Base-by-base conservation (phyloP, 306 rosid genomes). In the Cicer cuneatum region DNA sequence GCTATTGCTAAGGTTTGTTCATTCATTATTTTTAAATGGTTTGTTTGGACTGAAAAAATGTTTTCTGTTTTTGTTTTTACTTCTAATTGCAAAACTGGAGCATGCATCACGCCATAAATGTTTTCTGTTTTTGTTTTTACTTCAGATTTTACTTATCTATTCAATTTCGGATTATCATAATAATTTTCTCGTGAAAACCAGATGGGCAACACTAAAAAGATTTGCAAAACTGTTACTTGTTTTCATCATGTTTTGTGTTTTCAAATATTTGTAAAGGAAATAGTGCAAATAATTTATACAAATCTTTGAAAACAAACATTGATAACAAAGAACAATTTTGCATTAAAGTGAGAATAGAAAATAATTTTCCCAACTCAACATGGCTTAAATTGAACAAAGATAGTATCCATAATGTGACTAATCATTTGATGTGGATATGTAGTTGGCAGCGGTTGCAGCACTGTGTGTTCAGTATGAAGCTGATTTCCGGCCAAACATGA, bases 371-470 rank as follows among this genome's bases (percentile, higher is more conserved):
- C 56, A 49, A 7, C 56, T 29, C 10, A 14, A 14, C 56, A 49
- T 49, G 56, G 4, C 52, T 53, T 42, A 58, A 19, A 8, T 68
- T 74, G 68, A 42, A 39, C 60, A 46, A 38, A 10, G 10, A 2
- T 15, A 41, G 7, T 11, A 15, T 41, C 11, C 16, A 38, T 63
- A 13, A 5, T 39, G 38, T 66, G 62, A 69, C 10, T 73, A 33
- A 63, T 59, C 18, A 76, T 70, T 85, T 75, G 58, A 60, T 64
- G 33, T 80, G 53, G 60, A 61, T 62, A 75, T 74, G 75, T 82
- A 94, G 98, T 88, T 94, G 88, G 98, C 98, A 65, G 98, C 98
- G 15, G 98, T 94, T 39, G 97, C 98, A 81, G 98, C 98, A 67
- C 85, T 94, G 38, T 94, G 98, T 82, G 98, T 94, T 73, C 98